These are phyloP conservation scores for Fusarium staphyleae DNA, from an alignment of 2,329 filamentous ascomycete species.

Conservation along the genomic window DNA sequence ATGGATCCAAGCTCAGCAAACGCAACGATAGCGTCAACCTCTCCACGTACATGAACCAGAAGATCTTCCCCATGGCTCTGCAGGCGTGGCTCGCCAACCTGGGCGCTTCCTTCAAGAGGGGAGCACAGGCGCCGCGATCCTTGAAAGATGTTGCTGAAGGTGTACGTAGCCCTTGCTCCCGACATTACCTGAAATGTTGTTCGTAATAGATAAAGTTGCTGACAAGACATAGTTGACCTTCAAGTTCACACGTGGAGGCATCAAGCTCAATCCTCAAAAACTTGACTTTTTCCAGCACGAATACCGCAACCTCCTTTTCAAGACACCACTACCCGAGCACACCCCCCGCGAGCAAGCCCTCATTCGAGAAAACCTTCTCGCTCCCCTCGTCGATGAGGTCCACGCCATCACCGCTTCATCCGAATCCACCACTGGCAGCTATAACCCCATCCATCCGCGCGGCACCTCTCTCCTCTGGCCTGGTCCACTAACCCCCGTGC, in stretches of 20 bases:
- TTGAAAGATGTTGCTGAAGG: constrained; percentile 74
- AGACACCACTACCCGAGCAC: constrained; percentile 32
- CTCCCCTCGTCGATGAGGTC: constrained; percentile 40
- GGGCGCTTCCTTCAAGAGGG: constrained; percentile 45
- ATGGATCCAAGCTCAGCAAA: constrained; percentile 86
- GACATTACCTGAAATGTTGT: not conserved
- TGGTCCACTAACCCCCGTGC: constrained; percentile 37
- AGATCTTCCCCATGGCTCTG: constrained; percentile 58
- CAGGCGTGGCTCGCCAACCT: constrained; percentile 85
- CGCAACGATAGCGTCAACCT: constrained; percentile 66
- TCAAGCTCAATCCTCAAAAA: constrained; percentile 81
- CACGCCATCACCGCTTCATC: constrained; percentile 33
- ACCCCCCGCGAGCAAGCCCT: constrained; percentile 31
- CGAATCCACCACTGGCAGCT: not conserved
- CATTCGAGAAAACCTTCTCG: constrained; percentile 27
- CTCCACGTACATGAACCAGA: constrained; percentile 56
- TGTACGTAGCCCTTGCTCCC: constrained; percentile 52
- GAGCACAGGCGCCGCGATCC: constrained; percentile 48
- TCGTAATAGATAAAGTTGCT: constrained; percentile 16
- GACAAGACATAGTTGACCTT: constrained; percentile 69
- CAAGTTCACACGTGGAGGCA: constrained; percentile 91
- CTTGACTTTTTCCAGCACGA: constrained; percentile 79
- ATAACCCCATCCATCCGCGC: constrained; percentile 26
- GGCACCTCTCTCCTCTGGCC: constrained; percentile 39
- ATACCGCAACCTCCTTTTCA: constrained; percentile 56